Evolutionary conservation across 2,329 filamentous ascomycete genomes (phyloP).

Genomic region (Teratosphaeria zuluensis): DNA sequence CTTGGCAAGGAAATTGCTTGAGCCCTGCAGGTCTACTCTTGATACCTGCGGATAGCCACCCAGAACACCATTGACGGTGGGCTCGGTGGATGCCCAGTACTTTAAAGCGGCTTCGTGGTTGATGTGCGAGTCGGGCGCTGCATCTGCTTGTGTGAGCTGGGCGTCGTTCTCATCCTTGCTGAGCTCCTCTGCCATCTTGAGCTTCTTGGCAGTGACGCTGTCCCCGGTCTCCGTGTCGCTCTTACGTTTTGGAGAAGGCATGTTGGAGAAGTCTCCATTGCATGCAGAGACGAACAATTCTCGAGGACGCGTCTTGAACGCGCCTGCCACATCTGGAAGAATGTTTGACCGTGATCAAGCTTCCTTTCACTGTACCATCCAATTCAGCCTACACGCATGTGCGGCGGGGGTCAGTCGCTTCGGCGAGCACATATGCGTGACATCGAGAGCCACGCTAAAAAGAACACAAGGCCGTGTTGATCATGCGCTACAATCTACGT

Average conservation of each 20-base stretch:
- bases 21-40: slow-evolving; percentile 61
- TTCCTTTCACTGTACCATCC: too few relatives aligned
- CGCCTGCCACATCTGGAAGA: neutral
- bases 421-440: too few relatives aligned
- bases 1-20: slow-evolving; percentile 59
- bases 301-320: neutral
- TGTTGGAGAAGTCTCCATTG: neutral
- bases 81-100: slow-evolving; percentile 45
- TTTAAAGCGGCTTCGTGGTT: slow-evolving; percentile 32
- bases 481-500: too few relatives aligned
- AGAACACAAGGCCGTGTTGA: too few relatives aligned
- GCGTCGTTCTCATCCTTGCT: neutral
- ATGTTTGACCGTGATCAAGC: neutral
- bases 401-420: too few relatives aligned
- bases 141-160: slow-evolving; percentile 1
- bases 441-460: too few relatives aligned
- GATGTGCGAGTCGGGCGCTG: slow-evolving; percentile 33
- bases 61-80: slow-evolving; percentile 64
- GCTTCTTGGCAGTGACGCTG: neutral
- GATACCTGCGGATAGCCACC: slow-evolving; percentile 62
- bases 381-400: too few relatives aligned
- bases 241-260: slow-evolving; percentile 8
- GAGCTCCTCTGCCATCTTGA: neutral
- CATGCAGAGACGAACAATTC: neutral
- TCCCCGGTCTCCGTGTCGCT: neutral